A percentile compares a stretch with the other conserved stretches of the same genome.
These are phyloP conservation scores for Margaritispora aquatica DNA, from an alignment of 495 filamentous ascomycete genomes.

Conservation along the genomic window DNA sequence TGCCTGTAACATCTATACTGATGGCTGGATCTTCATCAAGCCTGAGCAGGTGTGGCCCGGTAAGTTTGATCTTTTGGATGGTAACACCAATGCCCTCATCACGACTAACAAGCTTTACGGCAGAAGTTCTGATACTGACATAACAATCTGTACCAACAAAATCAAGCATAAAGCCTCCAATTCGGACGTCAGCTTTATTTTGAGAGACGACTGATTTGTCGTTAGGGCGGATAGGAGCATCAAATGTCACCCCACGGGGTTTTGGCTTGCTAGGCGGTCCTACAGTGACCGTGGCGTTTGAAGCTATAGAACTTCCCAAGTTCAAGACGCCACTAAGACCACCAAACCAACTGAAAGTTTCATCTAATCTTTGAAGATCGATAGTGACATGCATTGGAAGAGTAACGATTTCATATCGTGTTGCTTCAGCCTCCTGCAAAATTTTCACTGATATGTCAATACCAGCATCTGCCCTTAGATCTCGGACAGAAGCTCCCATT, in stretches of 20 bases:
- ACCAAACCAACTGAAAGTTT: constrained; percentile 81
- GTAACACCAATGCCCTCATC: constrained; percentile 61
- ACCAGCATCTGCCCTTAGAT: constrained; percentile 49
- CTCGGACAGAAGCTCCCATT: constrained; percentile 66
- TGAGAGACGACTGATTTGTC: constrained; percentile 38
- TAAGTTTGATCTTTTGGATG: constrained; percentile 67
- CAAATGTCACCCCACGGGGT: constrained; percentile 68
- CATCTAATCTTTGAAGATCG: constrained; percentile 77
- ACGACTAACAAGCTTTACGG: constrained; percentile 71
- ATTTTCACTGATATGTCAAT: constrained; percentile 62
- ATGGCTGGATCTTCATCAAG: constrained; percentile 43
- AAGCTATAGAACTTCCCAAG: constrained; percentile 76
- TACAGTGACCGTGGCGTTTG: constrained; percentile 51
- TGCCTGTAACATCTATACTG: constrained; percentile 46
- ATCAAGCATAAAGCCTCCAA: constrained; percentile 69
- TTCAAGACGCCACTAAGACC: constrained; percentile 90
- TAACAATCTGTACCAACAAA: constrained; percentile 71
- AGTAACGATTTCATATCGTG: constrained; percentile 68
- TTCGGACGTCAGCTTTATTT: constrained; percentile 65
- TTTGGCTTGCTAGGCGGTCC: constrained; percentile 31
- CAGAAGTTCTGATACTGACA: constrained; percentile 66
- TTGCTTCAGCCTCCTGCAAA: constrained; percentile 40
- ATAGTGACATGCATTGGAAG: constrained; percentile 71
- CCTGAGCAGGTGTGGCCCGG: constrained; percentile 57
- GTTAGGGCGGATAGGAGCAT: constrained; percentile 43